Evolutionary conservation across 2,329 filamentous ascomycete genomes (phyloP).

Genomic region (Nigrospora sphaerica): DNA sequence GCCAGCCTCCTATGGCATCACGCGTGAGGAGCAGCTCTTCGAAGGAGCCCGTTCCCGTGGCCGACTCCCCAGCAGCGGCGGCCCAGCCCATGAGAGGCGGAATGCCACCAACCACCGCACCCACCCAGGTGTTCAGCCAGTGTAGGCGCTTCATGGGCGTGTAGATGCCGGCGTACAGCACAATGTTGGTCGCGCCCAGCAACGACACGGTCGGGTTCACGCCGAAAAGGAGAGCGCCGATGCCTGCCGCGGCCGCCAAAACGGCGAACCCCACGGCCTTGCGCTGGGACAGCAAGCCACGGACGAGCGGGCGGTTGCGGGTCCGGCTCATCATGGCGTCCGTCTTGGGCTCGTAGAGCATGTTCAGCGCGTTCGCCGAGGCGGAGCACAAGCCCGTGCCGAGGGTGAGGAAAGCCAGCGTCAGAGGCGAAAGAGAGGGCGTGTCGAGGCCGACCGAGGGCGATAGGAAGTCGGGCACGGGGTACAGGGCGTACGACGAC

Average conservation of each 20-base stretch:
- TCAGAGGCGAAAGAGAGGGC: slow-evolving; percentile 83
- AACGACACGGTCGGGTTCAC: slow-evolving; percentile 91
- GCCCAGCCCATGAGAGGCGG: slow-evolving; percentile 98
- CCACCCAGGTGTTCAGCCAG: slow-evolving; percentile 89
- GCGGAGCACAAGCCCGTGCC: slow-evolving; percentile 87
- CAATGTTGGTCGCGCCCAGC: slow-evolving; percentile 77
- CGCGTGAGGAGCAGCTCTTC: slow-evolving; percentile 65
- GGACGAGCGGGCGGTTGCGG: slow-evolving; percentile 79
- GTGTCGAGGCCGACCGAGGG: slow-evolving; percentile 54
- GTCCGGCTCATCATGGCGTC: slow-evolving; percentile 94
- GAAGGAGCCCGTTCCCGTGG: slow-evolving; percentile 69
- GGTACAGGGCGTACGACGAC: slow-evolving; percentile 86
- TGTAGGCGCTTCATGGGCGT: slow-evolving; percentile 86
- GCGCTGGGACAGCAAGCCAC: slow-evolving; percentile 65
- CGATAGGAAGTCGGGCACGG: slow-evolving; percentile 77
- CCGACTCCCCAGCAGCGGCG: slow-evolving; percentile 83
- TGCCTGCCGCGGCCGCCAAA: slow-evolving; percentile 61
- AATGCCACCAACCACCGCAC: slow-evolving; percentile 86
- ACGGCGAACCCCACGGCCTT: slow-evolving; percentile 74
- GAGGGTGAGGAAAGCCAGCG: slow-evolving; percentile 82
- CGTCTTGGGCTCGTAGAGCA: slow-evolving; percentile 88
- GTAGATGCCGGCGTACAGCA: slow-evolving; percentile 85
- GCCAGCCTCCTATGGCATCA: slow-evolving; percentile 74
- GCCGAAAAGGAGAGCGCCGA: slow-evolving; percentile 72
- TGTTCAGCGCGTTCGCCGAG: slow-evolving; percentile 90